phyloP scores from a whole-genome alignment of 2,329 filamentous ascomycete genomes.

The Parascedosporium putredinis region DNA sequence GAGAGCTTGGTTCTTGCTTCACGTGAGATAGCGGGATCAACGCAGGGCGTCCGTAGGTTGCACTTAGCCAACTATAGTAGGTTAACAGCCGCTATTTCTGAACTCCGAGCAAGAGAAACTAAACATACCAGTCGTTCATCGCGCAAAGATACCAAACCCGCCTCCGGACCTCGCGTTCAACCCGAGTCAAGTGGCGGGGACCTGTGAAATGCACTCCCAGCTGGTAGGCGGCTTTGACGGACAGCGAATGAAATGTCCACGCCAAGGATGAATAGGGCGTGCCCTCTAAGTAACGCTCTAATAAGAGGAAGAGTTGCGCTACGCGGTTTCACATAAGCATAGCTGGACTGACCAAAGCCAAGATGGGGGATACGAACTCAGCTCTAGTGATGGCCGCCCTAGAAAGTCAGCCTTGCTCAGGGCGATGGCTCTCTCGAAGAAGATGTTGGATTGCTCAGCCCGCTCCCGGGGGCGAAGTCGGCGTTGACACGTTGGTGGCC shows the following conservation, averaged over 20 bases:
- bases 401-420: background rate
- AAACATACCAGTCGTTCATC: background rate
- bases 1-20: background rate
- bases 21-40: conserved; percentile 1
- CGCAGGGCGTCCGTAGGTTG: conserved; percentile 1
- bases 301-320: background rate
- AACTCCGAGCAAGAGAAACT: background rate
- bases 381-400: background rate
- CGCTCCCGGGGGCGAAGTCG: background rate
- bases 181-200: background rate
- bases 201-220: background rate
- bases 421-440: background rate
- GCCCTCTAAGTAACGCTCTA: background rate
- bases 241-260: background rate
- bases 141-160: background rate
- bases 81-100: background rate
- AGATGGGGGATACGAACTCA: background rate
- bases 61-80: background rate
- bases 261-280: conserved; percentile 1
- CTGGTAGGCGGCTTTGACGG: conserved; percentile 2
- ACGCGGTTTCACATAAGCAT: background rate
- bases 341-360: background rate
- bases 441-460: background rate
- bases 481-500: conserved; percentile 2
- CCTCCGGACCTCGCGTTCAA: conserved; percentile 1